These are phyloP conservation scores for Colletotrichum echinochloae DNA, from an alignment of 2,329 filamentous ascomycete species.

Conservation along the genomic window DNA sequence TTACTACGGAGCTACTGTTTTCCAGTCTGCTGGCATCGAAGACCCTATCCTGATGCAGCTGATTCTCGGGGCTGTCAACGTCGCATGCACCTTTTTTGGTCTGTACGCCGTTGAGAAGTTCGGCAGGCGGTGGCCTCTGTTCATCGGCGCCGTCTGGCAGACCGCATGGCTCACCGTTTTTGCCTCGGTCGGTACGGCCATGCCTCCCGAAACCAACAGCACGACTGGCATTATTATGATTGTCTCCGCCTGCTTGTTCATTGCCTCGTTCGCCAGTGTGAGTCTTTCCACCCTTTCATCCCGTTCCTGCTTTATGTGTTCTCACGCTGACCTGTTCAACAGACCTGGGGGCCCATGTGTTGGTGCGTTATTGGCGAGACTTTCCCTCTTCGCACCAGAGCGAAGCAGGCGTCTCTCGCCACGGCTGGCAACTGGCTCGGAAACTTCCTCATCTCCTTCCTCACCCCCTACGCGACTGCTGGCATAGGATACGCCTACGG, in stretches of 20 bases:
- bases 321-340: constrained; percentile 13
- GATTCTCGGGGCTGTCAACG: constrained; percentile 76
- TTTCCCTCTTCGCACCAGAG: constrained; percentile 69
- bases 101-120: constrained; percentile 76
- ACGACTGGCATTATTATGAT: constrained; percentile 76
- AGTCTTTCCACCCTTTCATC: constrained; percentile 30
- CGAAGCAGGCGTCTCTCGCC: constrained; percentile 66
- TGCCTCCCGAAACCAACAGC: constrained; percentile 56
- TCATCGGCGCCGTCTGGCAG: constrained; percentile 76
- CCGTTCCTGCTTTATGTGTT: neutral
- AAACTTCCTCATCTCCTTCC: constrained; percentile 76
- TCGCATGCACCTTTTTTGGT: constrained; percentile 73
- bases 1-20: constrained; percentile 77
- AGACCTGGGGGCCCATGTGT: constrained; percentile 76
- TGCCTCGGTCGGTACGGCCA: constrained; percentile 65
- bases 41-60: constrained; percentile 77
- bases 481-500: constrained; percentile 73
- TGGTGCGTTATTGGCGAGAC: constrained; percentile 78
- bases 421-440: constrained; percentile 69
- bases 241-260: constrained; percentile 79
- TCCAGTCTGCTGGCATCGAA: constrained; percentile 72
- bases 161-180: constrained; percentile 74
- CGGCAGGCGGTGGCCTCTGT: constrained; percentile 75
- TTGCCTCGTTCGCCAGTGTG: constrained; percentile 72
- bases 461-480: constrained; percentile 73